phyloP scores from a whole-genome alignment of 192 early-diverging fungal species.

The Coemansia guatemalensis region DNA sequence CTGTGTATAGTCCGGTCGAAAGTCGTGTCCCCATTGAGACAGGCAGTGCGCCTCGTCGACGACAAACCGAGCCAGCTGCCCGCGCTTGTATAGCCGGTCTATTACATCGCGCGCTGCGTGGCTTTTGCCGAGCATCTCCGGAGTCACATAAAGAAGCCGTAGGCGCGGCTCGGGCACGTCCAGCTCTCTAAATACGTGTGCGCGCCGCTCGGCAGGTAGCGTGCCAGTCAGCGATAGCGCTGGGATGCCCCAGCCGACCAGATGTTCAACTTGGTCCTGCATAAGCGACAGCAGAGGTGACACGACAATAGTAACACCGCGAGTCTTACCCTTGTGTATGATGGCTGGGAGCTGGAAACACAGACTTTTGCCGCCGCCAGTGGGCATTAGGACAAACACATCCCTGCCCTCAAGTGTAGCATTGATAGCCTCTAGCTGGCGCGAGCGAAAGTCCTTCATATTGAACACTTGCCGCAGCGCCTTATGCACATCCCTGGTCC shows the following conservation, averaged over 20 bases:
- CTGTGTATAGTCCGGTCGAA: slow-evolving; percentile 88
- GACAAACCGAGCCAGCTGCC: slow-evolving; percentile 80
- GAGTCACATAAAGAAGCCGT: slow-evolving; percentile 85
- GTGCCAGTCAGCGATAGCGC: slow-evolving; percentile 67
- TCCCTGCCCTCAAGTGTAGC: slow-evolving; percentile 79
- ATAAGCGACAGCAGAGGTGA: slow-evolving; percentile 96
- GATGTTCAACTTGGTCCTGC: slow-evolving; percentile 86
- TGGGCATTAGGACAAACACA: slow-evolving; percentile 97
- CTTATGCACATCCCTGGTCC: slow-evolving; percentile 70
- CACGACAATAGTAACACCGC: slow-evolving; percentile 84
- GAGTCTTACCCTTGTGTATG: slow-evolving; percentile 60
- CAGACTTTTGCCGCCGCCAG: slow-evolving; percentile 93
- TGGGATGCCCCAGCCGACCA: slow-evolving; percentile 63
- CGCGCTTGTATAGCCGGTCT: slow-evolving; percentile 58
- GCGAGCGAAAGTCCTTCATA: slow-evolving; percentile 73
- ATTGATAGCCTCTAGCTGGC: slow-evolving; percentile 90
- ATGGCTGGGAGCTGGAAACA: slow-evolving; percentile 93
- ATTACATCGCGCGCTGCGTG: slow-evolving; percentile 58
- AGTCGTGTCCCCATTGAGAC: slow-evolving; percentile 97
- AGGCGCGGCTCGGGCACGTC: slow-evolving; percentile 44
- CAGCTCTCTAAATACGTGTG: slow-evolving; percentile 63
- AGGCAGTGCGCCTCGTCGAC: slow-evolving; percentile 98
- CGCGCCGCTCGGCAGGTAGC: slow-evolving; percentile 50
- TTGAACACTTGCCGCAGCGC: slow-evolving; percentile 69
- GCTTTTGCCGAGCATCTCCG: slow-evolving; percentile 77